Percentiles rank a stretch among this genome's conserved stretches.
Conservation (phyloP, 2,329 filamentous ascomycete genomes). For the Alternaria rosae region DNA sequence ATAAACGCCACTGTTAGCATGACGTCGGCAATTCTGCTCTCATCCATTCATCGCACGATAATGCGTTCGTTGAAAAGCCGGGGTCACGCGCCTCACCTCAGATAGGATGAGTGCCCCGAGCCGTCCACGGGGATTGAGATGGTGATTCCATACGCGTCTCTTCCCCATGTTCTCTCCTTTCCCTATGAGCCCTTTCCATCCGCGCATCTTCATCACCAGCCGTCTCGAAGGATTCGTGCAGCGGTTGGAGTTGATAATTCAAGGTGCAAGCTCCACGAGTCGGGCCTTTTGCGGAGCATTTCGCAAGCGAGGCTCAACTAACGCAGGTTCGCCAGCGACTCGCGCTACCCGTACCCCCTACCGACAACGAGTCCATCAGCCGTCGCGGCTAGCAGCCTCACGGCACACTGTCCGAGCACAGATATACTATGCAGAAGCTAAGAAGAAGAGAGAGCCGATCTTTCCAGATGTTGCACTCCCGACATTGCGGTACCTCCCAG, state of each 20-base stretch:
- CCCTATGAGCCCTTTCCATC: not conserved
- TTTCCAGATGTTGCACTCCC: not conserved
- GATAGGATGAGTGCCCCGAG: not conserved
- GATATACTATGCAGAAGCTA: not conserved
- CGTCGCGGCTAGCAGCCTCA: not conserved
- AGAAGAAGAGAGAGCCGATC: not conserved
- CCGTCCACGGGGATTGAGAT: not conserved
- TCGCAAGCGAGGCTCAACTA: conserved; percentile 6
- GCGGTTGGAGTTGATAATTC: not conserved
- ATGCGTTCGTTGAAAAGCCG: not conserved
- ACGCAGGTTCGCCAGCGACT: conserved; percentile 8
- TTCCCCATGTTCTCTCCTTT: not conserved
- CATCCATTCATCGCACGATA: not conserved
- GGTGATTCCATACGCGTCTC: not conserved
- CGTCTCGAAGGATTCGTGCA: not conserved
- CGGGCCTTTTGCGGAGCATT: conserved; percentile 12
- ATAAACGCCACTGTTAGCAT: not conserved
- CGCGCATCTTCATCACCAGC: not conserved
- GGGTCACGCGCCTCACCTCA: not conserved
- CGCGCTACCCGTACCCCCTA: conserved; percentile 2
- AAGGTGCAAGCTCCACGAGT: not conserved
- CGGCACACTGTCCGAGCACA: not conserved
- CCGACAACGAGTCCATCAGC: conserved; percentile 5
- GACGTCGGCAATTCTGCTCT: not conserved
- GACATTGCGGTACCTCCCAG: not conserved